A percentile compares a stretch with the other conserved stretches of the same genome.
These are phyloP conservation scores for Apiospora koreana DNA, from an alignment of 2,329 filamentous ascomycete species.

Conservation along the genomic window DNA sequence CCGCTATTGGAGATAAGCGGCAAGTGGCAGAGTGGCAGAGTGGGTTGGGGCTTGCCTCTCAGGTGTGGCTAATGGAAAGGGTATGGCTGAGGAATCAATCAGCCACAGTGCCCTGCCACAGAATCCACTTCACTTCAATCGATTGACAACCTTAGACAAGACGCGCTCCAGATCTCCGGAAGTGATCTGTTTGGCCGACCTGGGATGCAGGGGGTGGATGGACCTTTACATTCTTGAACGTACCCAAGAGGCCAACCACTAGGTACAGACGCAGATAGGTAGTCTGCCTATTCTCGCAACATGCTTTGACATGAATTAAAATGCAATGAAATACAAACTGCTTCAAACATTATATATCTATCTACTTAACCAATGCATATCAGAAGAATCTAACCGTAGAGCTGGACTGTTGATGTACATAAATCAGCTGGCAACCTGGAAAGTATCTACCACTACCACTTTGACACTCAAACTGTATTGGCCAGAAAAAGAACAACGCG, in stretches of 20 bases:
- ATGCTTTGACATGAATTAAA: not conserved
- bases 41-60: not conserved
- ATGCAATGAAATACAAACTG: not conserved
- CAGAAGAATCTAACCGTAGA: not conserved
- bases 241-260: not conserved
- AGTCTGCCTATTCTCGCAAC: not conserved
- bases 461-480: not conserved
- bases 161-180: not conserved
- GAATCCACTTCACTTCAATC: not conserved
- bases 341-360: not conserved
- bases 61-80: not conserved
- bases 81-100: too few relatives aligned
- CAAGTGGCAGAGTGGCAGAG: too few relatives aligned
- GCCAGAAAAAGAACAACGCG: not conserved
- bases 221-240: not conserved
- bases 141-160: too few relatives aligned
- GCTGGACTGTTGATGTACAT: not conserved
- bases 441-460: too few relatives aligned
- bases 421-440: not conserved
- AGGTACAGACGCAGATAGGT: too few relatives aligned
- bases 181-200: not conserved
- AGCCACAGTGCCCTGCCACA: not conserved
- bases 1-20: too few relatives aligned
- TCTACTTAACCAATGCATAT: not conserved
- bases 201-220: not conserved